phyloP scores from a whole-genome alignment of 805 yeast species.

The Blastobotrys chiropterorum region DNA sequence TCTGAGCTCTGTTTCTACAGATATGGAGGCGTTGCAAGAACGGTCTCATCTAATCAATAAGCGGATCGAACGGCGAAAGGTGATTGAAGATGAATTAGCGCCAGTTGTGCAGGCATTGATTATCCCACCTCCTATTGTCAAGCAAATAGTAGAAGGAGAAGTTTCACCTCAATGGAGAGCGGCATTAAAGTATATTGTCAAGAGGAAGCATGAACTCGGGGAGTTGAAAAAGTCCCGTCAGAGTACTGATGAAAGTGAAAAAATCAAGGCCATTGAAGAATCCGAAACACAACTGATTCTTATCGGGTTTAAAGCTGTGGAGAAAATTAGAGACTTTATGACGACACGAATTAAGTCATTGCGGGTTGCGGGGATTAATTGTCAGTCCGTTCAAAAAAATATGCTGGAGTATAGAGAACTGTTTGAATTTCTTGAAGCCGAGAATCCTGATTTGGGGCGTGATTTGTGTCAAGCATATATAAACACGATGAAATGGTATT shows the following conservation, averaged over 20 bases:
- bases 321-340: slow-evolving; percentile 66
- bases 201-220: slow-evolving; percentile 16
- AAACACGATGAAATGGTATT: slow-evolving; percentile 92
- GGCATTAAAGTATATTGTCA: slow-evolving; percentile 23
- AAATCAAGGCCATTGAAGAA: slow-evolving; percentile 15
- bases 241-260: not conserved
- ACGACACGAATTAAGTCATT: slow-evolving; percentile 60
- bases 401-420: slow-evolving; percentile 58
- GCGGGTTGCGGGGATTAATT: slow-evolving; percentile 57
- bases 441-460: slow-evolving; percentile 56
- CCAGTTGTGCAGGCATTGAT: slow-evolving; percentile 73
- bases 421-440: slow-evolving; percentile 47
- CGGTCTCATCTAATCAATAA: slow-evolving; percentile 45
- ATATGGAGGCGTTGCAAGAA: slow-evolving; percentile 54
- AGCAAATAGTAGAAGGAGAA: slow-evolving; percentile 51
- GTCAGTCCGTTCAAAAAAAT: slow-evolving; percentile 67
- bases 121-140: slow-evolving; percentile 66
- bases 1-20: slow-evolving; percentile 48
- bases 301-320: slow-evolving; percentile 59
- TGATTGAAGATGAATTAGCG: slow-evolving; percentile 48
- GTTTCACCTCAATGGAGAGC: slow-evolving; percentile 55
- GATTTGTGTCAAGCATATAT: slow-evolving; percentile 77
- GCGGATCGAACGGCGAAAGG: slow-evolving; percentile 43
- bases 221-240: slow-evolving; percentile 1
- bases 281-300: slow-evolving; percentile 36